These are phyloP conservation scores for Bacidia gigantensis DNA, from an alignment of 495 filamentous ascomycete genomes.

Conservation along the genomic window DNA sequence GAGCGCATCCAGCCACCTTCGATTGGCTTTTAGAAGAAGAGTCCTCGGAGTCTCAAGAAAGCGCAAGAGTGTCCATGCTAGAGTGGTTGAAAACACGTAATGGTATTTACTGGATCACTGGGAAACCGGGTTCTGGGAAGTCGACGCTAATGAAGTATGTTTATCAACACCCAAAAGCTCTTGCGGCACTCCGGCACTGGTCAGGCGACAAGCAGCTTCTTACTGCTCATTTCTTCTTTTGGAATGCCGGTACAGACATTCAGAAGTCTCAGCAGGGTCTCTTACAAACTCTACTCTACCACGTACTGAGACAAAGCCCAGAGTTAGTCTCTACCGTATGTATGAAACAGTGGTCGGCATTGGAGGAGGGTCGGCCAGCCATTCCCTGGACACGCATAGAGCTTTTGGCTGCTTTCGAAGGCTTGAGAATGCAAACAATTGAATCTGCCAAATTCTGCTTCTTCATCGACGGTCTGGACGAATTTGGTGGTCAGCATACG, in stretches of 20 bases:
- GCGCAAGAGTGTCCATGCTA: background rate
- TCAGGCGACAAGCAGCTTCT: slow-evolving; percentile 22
- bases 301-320: slow-evolving; percentile 22
- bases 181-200: slow-evolving; percentile 18
- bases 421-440: background rate
- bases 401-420: background rate
- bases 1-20: too few relatives aligned
- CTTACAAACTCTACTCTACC: slow-evolving; percentile 27
- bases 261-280: slow-evolving; percentile 32
- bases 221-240: slow-evolving; percentile 33
- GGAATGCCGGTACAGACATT: slow-evolving; percentile 24
- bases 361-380: background rate
- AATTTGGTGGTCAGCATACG: slow-evolving; percentile 13
- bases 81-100: slow-evolving; percentile 22
- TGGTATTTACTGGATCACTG: slow-evolving; percentile 26
- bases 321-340: slow-evolving; percentile 21
- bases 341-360: background rate
- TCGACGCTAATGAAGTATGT: slow-evolving; percentile 35
- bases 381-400: background rate
- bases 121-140: too few relatives aligned
- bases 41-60: too few relatives aligned
- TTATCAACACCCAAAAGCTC: slow-evolving; percentile 9
- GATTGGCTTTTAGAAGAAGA: too few relatives aligned
- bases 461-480: too few relatives aligned
- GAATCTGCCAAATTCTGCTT: slow-evolving; percentile 24